Evolutionary conservation across 129 eudicot genomes (phyloP).

Genomic region (Artemisia tridentata): DNA sequence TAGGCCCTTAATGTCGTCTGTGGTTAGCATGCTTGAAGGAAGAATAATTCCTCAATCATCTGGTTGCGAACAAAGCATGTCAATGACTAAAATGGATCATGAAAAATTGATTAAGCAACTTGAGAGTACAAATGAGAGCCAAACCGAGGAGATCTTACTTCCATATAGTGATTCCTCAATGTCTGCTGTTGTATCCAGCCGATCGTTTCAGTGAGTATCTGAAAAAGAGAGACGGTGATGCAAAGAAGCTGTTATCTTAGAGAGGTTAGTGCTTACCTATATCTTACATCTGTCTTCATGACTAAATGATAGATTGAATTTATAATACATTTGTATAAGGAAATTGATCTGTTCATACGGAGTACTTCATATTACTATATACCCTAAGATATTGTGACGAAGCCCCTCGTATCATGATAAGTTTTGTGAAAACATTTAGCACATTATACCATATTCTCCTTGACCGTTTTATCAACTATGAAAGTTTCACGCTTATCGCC

Average conservation of each 20-base stretch:
- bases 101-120: slow-evolving; percentile 18
- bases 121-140: slow-evolving; percentile 12
- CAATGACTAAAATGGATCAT: background rate
- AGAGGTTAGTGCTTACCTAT: background rate
- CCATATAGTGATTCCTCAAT: slow-evolving; percentile 42
- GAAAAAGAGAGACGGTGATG: slow-evolving; percentile 23
- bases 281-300: too few relatives aligned
- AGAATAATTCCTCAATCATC: slow-evolving; percentile 21
- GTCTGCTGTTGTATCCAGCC: slow-evolving; percentile 32
- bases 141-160: slow-evolving; percentile 30
- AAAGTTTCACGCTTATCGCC: too few relatives aligned
- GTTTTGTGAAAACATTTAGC: too few relatives aligned
- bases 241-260: background rate
- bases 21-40: slow-evolving; percentile 60
- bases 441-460: too few relatives aligned
- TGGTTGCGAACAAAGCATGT: slow-evolving; percentile 14
- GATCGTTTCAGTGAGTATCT: slow-evolving; percentile 31
- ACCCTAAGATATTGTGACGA: too few relatives aligned
- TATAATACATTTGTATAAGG: too few relatives aligned
- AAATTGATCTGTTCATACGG: too few relatives aligned
- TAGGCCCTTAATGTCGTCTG: slow-evolving; percentile 57
- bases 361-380: too few relatives aligned
- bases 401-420: too few relatives aligned
- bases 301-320: too few relatives aligned
- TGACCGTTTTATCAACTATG: too few relatives aligned